Evolutionary conservation across 805 yeast genomes (phyloP).

Genomic region (Priceomyces medius): DNA sequence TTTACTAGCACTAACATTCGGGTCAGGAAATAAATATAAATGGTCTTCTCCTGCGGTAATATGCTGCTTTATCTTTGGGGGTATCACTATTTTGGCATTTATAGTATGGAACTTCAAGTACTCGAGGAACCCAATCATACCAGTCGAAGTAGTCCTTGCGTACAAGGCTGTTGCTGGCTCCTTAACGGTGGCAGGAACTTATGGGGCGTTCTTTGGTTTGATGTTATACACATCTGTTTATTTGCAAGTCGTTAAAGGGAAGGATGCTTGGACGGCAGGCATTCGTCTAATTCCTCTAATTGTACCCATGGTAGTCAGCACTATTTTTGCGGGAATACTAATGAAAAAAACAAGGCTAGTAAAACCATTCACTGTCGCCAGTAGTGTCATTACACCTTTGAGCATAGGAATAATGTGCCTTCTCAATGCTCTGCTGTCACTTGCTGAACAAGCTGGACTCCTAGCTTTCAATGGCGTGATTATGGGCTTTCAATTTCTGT

Average conservation of each 20-base stretch:
- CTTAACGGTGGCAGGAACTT: conserved; percentile 25
- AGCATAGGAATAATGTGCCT: conserved; percentile 46
- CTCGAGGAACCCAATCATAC: conserved; percentile 41
- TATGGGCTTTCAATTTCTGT: conserved; percentile 49
- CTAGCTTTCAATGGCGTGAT: conserved; percentile 47
- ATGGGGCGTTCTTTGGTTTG: conserved; percentile 32
- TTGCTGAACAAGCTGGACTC: conserved; percentile 39
- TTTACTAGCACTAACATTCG: conserved; percentile 46
- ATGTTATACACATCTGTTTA: conserved; percentile 15
- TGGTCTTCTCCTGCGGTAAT: conserved; percentile 52
- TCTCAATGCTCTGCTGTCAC: conserved; percentile 34
- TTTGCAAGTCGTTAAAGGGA: conserved; percentile 13
- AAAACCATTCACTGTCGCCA: conserved; percentile 7
- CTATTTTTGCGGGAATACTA: conserved; percentile 11
- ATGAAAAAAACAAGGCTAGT: conserved; percentile 12
- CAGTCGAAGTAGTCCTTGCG: conserved; percentile 32
- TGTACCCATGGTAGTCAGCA: conserved; percentile 9
- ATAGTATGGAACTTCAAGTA: conserved; percentile 32
- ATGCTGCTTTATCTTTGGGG: conserved; percentile 44
- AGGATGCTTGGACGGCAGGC: conserved; percentile 12
- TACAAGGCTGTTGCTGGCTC: conserved; percentile 34
- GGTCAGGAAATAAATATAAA: conserved; percentile 39
- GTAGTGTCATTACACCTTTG: not conserved
- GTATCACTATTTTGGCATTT: conserved; percentile 27
- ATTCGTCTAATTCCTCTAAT: conserved; percentile 15